A percentile compares a stretch with the other conserved stretches of the same genome.
These are phyloP conservation scores for Coemansia sp. DNA, from an alignment of 192 early-diverging fungal species.

Conservation along the genomic window DNA sequence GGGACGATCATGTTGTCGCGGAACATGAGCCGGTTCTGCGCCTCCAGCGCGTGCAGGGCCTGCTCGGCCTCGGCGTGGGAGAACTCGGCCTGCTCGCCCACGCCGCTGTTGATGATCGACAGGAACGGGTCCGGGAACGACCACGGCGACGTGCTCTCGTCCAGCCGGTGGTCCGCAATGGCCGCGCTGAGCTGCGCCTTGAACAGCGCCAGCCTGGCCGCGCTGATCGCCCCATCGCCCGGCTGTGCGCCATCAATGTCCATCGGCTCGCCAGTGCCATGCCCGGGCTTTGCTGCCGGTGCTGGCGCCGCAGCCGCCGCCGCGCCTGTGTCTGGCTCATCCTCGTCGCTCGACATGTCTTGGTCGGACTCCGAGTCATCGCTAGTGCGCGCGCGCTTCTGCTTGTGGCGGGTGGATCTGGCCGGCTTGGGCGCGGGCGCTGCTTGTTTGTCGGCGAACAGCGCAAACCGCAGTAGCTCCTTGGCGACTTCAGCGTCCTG, in stretches of 20 bases:
- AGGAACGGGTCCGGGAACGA: conserved; percentile 53
- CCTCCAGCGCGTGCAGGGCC: conserved; percentile 56
- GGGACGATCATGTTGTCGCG: conserved; percentile 58
- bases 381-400: conserved; percentile 43
- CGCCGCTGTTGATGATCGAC: conserved; percentile 51
- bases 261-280: conserved; percentile 4
- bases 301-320: background rate
- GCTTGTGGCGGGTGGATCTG: conserved; percentile 12
- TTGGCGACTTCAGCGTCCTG: conserved; percentile 81
- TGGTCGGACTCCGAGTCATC: conserved; percentile 47
- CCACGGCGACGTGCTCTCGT: conserved; percentile 42
- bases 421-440: conserved; percentile 40
- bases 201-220: conserved; percentile 40
- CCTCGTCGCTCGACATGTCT: conserved; percentile 5
- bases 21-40: conserved; percentile 68
- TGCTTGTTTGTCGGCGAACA: conserved; percentile 82
- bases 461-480: conserved; percentile 76
- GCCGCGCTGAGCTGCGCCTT: conserved; percentile 45
- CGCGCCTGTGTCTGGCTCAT: background rate
- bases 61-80: conserved; percentile 53
- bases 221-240: conserved; percentile 2
- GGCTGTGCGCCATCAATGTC: conserved; percentile 12
- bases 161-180: conserved; percentile 42
- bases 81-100: conserved; percentile 41
- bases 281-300: background rate